phyloP scores from a whole-genome alignment of 2,329 filamentous ascomycete genomes.

The Epichloe amarillans region DNA sequence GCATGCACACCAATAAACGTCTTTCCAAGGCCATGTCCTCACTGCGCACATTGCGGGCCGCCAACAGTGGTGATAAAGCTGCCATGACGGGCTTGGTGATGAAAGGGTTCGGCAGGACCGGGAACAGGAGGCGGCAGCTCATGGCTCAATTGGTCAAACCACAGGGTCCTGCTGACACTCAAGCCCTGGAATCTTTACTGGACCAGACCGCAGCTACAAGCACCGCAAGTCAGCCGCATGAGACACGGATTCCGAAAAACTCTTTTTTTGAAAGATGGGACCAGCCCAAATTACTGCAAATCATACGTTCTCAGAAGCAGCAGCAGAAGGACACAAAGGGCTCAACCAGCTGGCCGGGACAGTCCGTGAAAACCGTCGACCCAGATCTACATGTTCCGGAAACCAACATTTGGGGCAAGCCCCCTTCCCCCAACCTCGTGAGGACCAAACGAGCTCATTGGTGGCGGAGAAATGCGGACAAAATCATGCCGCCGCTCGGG shows the following conservation, averaged over 20 bases:
- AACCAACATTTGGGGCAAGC: constrained; percentile 36
- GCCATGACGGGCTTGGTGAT: constrained; percentile 35
- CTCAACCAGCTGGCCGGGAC: constrained; percentile 14
- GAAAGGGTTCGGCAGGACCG: constrained; percentile 38
- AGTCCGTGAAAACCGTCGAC: constrained; percentile 16
- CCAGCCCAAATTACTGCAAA: constrained; percentile 26
- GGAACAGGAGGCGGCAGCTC: constrained; percentile 36
- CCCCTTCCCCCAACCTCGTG: constrained; percentile 23
- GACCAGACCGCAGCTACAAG: constrained; percentile 2
- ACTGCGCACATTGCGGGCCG: constrained; percentile 37
- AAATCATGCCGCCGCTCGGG: constrained; percentile 40
- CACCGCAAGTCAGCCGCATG: background rate
- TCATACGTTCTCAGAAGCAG: constrained; percentile 28
- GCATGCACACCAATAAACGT: constrained; percentile 16
- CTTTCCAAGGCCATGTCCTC: constrained; percentile 27
- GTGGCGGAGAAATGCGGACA: constrained; percentile 32
- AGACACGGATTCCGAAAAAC: constrained; percentile 7
- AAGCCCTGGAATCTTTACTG: constrained; percentile 24
- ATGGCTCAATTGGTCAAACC: constrained; percentile 24
- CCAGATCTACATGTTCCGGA: constrained; percentile 25
- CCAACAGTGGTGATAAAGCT: constrained; percentile 34
- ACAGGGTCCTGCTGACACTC: constrained; percentile 26
- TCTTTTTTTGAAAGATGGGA: constrained; percentile 38
- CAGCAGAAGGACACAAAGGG: constrained; percentile 15
- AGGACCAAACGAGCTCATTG: constrained; percentile 31